Percentiles rank a stretch among this genome's conserved stretches.
phyloP scores from a whole-genome alignment of 2,329 filamentous ascomycete species.

The Apiospora arundinis region DNA sequence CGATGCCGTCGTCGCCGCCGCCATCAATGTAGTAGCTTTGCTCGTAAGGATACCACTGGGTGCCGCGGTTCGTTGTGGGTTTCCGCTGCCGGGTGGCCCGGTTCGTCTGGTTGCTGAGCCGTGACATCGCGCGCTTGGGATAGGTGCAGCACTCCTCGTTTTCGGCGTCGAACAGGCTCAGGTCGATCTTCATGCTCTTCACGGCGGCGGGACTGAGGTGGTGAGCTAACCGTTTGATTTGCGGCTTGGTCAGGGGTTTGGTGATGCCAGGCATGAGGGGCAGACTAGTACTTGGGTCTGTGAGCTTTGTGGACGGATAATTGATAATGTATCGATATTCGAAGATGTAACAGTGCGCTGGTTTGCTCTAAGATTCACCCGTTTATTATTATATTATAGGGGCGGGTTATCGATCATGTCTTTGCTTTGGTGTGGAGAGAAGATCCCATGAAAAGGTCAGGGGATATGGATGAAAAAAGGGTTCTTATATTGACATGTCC shows the following conservation, averaged over 20 bases:
- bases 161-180: not conserved
- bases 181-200: slow-evolving; percentile 1
- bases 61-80: not conserved
- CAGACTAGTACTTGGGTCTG: not conserved
- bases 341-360: not conserved
- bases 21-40: not conserved
- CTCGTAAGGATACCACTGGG: not conserved
- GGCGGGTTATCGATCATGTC: not conserved
- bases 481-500: not conserved
- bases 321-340: no score
- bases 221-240: not conserved
- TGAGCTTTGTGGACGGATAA: not conserved
- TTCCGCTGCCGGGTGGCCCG: not conserved
- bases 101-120: not conserved
- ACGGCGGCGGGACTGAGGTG: slow-evolving; percentile 1
- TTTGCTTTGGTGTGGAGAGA: not conserved
- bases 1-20: not conserved
- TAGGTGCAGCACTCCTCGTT: not conserved
- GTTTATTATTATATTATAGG: not conserved
- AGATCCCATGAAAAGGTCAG: not conserved
- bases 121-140: not conserved
- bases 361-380: not conserved
- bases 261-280: not conserved
- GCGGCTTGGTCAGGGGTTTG: not conserved
- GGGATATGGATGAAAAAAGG: not conserved